phyloP scores from a whole-genome alignment of 495 filamentous ascomycete species.

The Penicillium diatomitis region DNA sequence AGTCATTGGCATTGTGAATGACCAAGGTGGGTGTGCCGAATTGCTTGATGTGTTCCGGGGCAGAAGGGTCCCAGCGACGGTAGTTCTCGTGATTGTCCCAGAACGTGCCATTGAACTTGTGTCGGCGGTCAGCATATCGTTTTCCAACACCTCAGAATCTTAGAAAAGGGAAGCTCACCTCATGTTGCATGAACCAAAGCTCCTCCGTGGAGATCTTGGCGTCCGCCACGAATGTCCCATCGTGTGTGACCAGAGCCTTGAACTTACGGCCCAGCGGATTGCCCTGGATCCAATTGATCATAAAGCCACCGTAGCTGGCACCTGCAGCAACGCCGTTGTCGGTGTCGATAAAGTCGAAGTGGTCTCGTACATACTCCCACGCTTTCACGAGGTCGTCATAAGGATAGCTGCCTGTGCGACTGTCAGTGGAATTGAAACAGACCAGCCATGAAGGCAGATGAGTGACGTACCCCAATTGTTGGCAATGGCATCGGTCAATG shows the following conservation, averaged over 20 bases:
- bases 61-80: constrained; percentile 34
- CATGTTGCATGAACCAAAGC: constrained; percentile 35
- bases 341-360: constrained; percentile 42
- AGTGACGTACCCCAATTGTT: constrained; percentile 36
- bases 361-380: constrained; percentile 40
- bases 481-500: constrained; percentile 37
- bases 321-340: constrained; percentile 40
- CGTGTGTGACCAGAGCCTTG: constrained; percentile 42
- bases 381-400: constrained; percentile 46
- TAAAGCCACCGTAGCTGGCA: constrained; percentile 44
- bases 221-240: constrained; percentile 37
- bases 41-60: constrained; percentile 24
- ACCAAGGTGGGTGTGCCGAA: constrained; percentile 39
- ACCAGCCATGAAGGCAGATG: background rate
- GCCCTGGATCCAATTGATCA: constrained; percentile 52
- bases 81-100: constrained; percentile 36
- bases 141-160: constrained; percentile 10
- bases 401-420: constrained; percentile 29
- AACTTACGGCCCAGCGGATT: constrained; percentile 42
- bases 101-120: constrained; percentile 35
- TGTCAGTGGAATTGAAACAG: background rate
- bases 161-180: constrained; percentile 9
- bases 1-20: constrained; percentile 38
- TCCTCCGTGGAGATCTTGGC: constrained; percentile 40
- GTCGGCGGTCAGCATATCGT: background rate